Evolutionary conservation across 78 protist species (phyloP).

Genomic region (Dictyostelium citrinum): DNA sequence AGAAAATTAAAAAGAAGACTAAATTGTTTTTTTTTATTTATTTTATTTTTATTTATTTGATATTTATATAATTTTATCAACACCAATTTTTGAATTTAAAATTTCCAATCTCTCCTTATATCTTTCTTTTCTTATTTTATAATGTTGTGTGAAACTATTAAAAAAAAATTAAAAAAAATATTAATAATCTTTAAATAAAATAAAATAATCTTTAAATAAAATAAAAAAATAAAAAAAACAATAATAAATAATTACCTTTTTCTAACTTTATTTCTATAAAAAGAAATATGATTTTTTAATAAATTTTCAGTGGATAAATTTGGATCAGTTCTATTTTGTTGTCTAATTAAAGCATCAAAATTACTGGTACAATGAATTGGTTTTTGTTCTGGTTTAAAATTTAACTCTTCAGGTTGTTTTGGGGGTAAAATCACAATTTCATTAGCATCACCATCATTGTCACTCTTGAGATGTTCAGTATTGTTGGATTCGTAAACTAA

Average conservation of each 20-base stretch:
- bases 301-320: not conserved
- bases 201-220: too few relatives aligned
- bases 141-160: not conserved
- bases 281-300: conserved; percentile 14
- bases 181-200: not conserved
- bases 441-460: not conserved
- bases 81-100: not conserved
- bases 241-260: not conserved
- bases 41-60: not conserved
- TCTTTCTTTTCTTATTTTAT: conserved; percentile 12
- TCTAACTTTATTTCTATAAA: conserved; percentile 1
- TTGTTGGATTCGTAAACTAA: not conserved
- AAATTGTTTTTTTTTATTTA: not conserved
- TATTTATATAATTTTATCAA: not conserved
- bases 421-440: not conserved
- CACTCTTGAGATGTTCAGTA: not conserved
- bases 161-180: not conserved
- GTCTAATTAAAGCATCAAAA: conserved; percentile 29
- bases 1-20: too few relatives aligned
- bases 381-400: conserved; percentile 12
- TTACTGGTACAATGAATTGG: not conserved
- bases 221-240: not conserved
- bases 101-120: not conserved
- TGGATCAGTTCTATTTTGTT: not conserved
- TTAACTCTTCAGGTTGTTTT: not conserved